Evolutionary conservation across 106 monocot species (phyloP).

Genomic region (Cymbidium sinense): DNA sequence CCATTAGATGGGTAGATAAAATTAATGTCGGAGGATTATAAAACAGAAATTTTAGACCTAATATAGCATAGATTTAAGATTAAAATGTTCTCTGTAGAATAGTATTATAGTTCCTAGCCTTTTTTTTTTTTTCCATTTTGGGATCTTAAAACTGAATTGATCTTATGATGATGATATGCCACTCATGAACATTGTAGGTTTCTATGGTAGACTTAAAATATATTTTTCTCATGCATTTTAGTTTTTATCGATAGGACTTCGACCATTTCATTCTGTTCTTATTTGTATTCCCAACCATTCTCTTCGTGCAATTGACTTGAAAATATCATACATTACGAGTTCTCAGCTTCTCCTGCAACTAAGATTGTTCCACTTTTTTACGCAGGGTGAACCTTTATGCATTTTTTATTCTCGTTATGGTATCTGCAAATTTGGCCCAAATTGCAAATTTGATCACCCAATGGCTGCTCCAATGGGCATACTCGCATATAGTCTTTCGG

Average conservation of each 20-base stretch:
- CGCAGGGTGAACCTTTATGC: slow-evolving; percentile 51
- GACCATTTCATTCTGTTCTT: not conserved
- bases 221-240: not conserved
- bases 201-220: too few relatives aligned
- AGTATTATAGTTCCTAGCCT: too few relatives aligned
- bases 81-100: too few relatives aligned
- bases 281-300: not conserved
- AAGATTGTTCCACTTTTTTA: slow-evolving; percentile 19
- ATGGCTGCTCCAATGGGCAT: slow-evolving; percentile 44
- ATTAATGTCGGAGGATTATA: too few relatives aligned
- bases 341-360: not conserved
- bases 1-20: too few relatives aligned
- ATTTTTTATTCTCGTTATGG: slow-evolving; percentile 64
- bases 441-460: slow-evolving; percentile 99
- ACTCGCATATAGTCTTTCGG: slow-evolving; percentile 29
- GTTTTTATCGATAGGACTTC: not conserved
- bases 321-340: not conserved
- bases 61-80: too few relatives aligned
- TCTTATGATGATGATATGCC: too few relatives aligned
- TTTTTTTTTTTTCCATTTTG: too few relatives aligned
- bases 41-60: too few relatives aligned
- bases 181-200: too few relatives aligned
- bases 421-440: slow-evolving; percentile 93
- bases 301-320: not conserved
- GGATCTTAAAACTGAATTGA: too few relatives aligned